A percentile compares a stretch with the other conserved stretches of the same genome.
These are phyloP conservation scores for Tuctoria greenei DNA, from an alignment of 176 grass and related monocot species.

Conservation along the genomic window DNA sequence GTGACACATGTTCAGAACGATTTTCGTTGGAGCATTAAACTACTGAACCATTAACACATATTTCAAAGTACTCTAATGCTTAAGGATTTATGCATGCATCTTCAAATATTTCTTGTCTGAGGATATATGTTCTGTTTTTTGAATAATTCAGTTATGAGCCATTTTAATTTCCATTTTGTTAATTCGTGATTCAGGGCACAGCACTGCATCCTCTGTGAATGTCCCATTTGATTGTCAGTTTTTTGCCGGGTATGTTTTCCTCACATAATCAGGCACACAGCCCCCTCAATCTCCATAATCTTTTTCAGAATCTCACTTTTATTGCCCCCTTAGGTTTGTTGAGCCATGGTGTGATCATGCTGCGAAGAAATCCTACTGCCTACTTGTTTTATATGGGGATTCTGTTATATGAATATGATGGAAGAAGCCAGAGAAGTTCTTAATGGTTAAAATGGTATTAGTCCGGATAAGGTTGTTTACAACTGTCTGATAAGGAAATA, in stretches of 20 bases:
- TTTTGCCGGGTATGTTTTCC: constrained; percentile 71
- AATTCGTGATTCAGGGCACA: constrained; percentile 49
- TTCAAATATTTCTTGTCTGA: constrained; percentile 5
- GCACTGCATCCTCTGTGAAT: constrained; percentile 32
- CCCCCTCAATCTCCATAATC: constrained; percentile 11
- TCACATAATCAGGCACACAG: neutral
- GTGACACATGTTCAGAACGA: no score
- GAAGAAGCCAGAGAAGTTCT: no score
- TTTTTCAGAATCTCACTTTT: constrained; percentile 7
- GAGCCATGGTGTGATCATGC: constrained; percentile 67
- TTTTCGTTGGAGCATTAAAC: no score
- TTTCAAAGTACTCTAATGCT: neutral
- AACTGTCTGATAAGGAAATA: no score
- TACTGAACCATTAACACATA: no score
- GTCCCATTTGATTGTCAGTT: constrained; percentile 67
- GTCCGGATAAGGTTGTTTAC: no score
- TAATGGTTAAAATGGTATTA: no score
- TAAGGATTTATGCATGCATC: neutral
- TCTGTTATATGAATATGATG: no score
- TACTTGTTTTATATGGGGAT: no score
- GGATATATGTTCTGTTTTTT: neutral
- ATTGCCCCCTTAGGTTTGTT: constrained; percentile 52
- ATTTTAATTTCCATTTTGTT: neutral
- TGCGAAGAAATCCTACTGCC: constrained; percentile 62
- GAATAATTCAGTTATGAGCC: neutral